phyloP scores from a whole-genome alignment of 257 asterid species.

The Nicotiana paniculata region DNA sequence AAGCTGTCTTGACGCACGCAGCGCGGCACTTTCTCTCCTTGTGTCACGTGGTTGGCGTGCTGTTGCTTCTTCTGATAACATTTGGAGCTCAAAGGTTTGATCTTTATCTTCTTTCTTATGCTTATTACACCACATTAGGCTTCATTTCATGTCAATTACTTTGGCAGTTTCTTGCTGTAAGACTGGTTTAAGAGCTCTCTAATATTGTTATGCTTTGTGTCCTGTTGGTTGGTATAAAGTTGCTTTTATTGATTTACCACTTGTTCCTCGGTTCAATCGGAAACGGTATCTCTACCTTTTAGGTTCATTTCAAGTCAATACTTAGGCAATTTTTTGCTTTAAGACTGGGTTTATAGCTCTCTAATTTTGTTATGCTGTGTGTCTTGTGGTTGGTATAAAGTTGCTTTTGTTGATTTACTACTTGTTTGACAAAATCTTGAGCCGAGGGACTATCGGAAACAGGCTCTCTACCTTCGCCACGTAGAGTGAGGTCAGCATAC shows the following conservation, averaged over 20 bases:
- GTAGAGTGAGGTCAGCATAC: too few relatives aligned
- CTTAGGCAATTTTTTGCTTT: background rate
- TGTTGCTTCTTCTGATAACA: constrained; percentile 48
- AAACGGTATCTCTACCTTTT: too few relatives aligned
- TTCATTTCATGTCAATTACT: background rate
- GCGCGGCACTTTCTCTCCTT: constrained; percentile 54
- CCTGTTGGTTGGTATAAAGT: background rate
- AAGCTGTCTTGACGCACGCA: constrained; percentile 57
- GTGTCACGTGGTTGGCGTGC: constrained; percentile 59
- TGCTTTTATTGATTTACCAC: background rate
- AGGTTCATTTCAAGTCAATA: background rate
- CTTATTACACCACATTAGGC: too few relatives aligned
- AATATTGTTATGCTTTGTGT: background rate
- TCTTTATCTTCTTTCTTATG: too few relatives aligned
- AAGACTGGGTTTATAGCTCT: background rate
- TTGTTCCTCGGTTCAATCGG: too few relatives aligned
- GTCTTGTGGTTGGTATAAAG: background rate
- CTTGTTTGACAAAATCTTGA: background rate
- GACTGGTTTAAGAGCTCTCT: background rate
- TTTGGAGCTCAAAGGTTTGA: constrained; percentile 65
- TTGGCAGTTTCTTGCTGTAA: background rate
- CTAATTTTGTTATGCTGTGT: background rate
- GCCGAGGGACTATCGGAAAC: too few relatives aligned
- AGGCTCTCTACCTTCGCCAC: too few relatives aligned
- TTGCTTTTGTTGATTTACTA: background rate